phyloP scores from a whole-genome alignment of 139 green algal species.

The Tetraselmis chui region DNA sequence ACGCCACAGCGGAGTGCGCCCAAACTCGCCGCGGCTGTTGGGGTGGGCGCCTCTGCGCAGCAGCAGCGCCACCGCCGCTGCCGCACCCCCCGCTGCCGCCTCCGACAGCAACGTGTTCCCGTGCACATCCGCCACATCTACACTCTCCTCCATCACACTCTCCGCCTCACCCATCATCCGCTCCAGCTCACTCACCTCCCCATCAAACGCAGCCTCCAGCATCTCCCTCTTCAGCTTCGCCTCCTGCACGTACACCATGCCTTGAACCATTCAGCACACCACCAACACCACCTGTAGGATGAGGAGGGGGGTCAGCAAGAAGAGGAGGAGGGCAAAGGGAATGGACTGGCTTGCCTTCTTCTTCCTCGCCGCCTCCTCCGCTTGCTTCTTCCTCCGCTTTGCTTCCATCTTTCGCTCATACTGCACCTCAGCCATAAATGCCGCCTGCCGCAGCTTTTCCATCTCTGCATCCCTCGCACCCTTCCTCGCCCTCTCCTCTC shows the following conservation, averaged over 20 bases:
- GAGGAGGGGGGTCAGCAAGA: constrained; percentile 6
- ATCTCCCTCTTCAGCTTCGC: constrained; percentile 27
- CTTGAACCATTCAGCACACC: neutral
- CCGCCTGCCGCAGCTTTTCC: constrained; percentile 22
- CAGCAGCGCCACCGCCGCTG: constrained; percentile 9
- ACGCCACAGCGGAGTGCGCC: constrained; percentile 43
- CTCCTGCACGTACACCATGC: constrained; percentile 19
- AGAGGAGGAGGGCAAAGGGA: neutral
- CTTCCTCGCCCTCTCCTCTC: neutral
- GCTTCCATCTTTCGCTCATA: constrained; percentile 37
- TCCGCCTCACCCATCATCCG: constrained; percentile 14
- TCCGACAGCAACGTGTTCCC: constrained; percentile 47
- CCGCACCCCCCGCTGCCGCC: constrained; percentile 34
- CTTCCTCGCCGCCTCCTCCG: constrained; percentile 28
- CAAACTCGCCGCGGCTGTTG: constrained; percentile 45
- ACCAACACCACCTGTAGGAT: neutral
- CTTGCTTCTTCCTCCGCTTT: constrained; percentile 30
- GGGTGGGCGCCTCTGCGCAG: constrained; percentile 31
- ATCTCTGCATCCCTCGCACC: constrained; percentile 19
- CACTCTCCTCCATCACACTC: neutral
- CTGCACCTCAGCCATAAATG: constrained; percentile 34
- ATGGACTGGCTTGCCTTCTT: constrained; percentile 23
- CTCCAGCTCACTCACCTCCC: constrained; percentile 22
- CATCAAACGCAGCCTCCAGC: constrained; percentile 47
- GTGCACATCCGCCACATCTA: constrained; percentile 25